phyloP scores from a whole-genome alignment of 1,139 yeast genomes.

The Geotrichum restrictum region DNA sequence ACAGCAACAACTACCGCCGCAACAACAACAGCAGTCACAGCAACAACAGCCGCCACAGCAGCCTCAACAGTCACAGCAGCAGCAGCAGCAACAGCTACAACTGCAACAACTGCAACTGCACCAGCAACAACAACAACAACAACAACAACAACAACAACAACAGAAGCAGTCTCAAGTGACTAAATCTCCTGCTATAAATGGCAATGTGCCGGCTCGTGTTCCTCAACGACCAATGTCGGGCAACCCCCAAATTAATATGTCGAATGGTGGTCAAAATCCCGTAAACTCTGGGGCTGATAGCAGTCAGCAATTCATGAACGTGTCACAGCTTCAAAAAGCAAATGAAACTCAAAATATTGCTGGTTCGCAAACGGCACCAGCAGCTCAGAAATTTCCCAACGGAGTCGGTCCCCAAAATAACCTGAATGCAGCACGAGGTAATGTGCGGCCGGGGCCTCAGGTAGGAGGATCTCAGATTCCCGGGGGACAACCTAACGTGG shows the following conservation, averaged over 20 bases:
- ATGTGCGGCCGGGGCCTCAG: not conserved
- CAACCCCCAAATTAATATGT: too few species aligned
- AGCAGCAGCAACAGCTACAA: conserved; percentile 14
- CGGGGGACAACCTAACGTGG: not conserved
- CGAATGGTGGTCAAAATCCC: not conserved
- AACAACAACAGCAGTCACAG: not conserved
- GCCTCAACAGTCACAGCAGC: conserved; percentile 15
- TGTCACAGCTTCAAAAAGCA: conserved; percentile 13
- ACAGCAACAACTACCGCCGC: not conserved
- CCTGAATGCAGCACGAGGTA: not conserved
- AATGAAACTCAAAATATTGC: not conserved
- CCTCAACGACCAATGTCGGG: too few species aligned
- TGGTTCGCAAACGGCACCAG: not conserved
- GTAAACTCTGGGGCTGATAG: conserved; percentile 13
- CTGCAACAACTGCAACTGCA: conserved; percentile 12
- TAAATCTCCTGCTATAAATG: too few species aligned
- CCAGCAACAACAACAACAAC: conserved; percentile 11
- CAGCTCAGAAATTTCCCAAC: not conserved
- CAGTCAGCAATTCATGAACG: conserved; percentile 24
- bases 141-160: conserved; percentile 7
- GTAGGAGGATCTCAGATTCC: not conserved
- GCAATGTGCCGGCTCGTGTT: too few species aligned
- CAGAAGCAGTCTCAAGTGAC: not conserved
- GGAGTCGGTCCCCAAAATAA: not conserved
- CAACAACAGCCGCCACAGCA: not conserved